These are phyloP conservation scores for Nannizziopsis arthrosporioides DNA, from an alignment of 2,329 filamentous ascomycete genomes.

Conservation along the genomic window DNA sequence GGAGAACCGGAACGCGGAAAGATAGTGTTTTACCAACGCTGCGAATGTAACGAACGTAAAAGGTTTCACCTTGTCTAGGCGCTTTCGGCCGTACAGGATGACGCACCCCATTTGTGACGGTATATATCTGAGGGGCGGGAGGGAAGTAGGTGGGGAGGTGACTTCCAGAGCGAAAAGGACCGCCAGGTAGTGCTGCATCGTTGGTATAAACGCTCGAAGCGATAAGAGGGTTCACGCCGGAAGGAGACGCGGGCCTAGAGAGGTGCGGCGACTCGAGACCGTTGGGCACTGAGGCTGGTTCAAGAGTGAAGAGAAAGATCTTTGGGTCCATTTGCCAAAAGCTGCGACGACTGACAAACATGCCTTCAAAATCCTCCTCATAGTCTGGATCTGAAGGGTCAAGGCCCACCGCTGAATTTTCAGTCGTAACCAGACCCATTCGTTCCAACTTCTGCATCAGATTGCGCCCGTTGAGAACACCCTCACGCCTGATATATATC, in stretches of 20 bases:
- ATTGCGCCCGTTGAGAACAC: constrained; percentile 74
- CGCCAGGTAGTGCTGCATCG: constrained; percentile 24
- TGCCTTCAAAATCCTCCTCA: constrained; percentile 54
- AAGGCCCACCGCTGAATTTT: constrained; percentile 63
- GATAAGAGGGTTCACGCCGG: not conserved
- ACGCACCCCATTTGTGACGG: constrained; percentile 62
- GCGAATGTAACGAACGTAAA: constrained; percentile 80
- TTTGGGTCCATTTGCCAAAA: constrained; percentile 91
- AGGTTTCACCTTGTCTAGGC: constrained; percentile 76
- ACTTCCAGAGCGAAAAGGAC: constrained; percentile 69
- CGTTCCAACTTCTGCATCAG: constrained; percentile 82
- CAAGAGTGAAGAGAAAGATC: constrained; percentile 76
- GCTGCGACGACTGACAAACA: constrained; percentile 68
- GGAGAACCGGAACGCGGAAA: constrained; percentile 70
- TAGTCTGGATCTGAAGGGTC: constrained; percentile 48
- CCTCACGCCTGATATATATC: constrained; percentile 71
- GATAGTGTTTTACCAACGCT: constrained; percentile 74
- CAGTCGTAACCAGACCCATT: constrained; percentile 72
- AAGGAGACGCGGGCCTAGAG: constrained; percentile 2
- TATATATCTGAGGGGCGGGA: constrained; percentile 69
- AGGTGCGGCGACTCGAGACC: constrained; percentile 33
- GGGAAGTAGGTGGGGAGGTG: constrained; percentile 88
- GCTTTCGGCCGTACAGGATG: constrained; percentile 84
- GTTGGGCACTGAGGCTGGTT: constrained; percentile 44
- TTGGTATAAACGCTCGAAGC: not conserved